phyloP scores from a whole-genome alignment of 2,329 filamentous ascomycete species.

The Pseudocercospora fuligena region DNA sequence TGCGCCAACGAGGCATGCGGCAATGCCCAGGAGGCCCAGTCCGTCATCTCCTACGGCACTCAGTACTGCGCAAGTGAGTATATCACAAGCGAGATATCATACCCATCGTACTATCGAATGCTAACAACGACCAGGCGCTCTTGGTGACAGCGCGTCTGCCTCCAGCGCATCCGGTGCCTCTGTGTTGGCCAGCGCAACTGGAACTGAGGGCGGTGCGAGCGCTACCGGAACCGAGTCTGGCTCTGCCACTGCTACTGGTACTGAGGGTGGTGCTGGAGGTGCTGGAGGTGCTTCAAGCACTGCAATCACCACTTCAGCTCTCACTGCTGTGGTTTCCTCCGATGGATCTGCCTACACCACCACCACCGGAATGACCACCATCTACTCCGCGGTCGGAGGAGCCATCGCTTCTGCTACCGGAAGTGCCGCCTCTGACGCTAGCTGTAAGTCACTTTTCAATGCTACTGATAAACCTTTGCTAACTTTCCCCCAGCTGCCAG shows the following conservation, averaged over 20 bases:
- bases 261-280: slow-evolving; percentile 1
- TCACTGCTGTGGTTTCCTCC: slow-evolving; percentile 38
- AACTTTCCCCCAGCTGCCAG: neutral
- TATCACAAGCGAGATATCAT: neutral
- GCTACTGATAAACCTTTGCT: neutral
- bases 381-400: slow-evolving; percentile 33
- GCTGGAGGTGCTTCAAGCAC: slow-evolving; percentile 7
- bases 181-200: slow-evolving; percentile 20
- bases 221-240: slow-evolving; percentile 19
- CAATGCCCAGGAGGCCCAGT: slow-evolving; percentile 30
- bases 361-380: slow-evolving; percentile 42
- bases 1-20: slow-evolving; percentile 44
- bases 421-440: slow-evolving; percentile 18
- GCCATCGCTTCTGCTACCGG: slow-evolving; percentile 24
- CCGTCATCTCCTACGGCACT: slow-evolving; percentile 42
- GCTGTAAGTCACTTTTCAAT: slow-evolving; percentile 9
- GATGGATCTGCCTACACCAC: slow-evolving; percentile 39
- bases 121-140: slow-evolving; percentile 21
- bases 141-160: slow-evolving; percentile 27
- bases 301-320: slow-evolving; percentile 38
- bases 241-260: slow-evolving; percentile 20
- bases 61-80: slow-evolving; percentile 40
- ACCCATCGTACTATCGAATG: neutral
- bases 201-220: slow-evolving; percentile 12
- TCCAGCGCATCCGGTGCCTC: slow-evolving; percentile 26